Evolutionary conservation across 495 filamentous ascomycete genomes (phyloP).

Genomic region (Pyronema omphalodes): DNA sequence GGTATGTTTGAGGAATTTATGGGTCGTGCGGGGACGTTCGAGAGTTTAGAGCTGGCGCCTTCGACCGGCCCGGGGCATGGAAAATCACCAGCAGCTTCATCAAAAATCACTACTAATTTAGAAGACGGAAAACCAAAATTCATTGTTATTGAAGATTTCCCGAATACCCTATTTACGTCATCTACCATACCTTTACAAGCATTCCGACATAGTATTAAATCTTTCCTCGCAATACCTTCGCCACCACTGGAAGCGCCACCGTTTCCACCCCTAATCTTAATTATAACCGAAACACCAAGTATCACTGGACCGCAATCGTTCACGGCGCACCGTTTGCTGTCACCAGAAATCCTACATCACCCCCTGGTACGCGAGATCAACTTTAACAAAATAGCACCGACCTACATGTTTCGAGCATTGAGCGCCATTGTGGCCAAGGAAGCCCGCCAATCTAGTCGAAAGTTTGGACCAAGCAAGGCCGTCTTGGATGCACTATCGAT

Average conservation of each 20-base stretch:
- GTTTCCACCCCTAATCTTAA: constrained; percentile 62
- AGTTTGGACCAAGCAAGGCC: constrained; percentile 40
- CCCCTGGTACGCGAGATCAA: constrained; percentile 58
- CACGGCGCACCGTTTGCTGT: constrained; percentile 72
- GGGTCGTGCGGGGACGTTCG: constrained; percentile 55
- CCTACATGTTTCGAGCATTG: constrained; percentile 67
- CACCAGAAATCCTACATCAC: constrained; percentile 64
- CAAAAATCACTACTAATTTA: constrained; percentile 20
- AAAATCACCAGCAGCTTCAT: constrained; percentile 16
- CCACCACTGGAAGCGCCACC: constrained; percentile 9
- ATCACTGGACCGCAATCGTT: constrained; percentile 50
- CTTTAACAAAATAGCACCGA: constrained; percentile 81
- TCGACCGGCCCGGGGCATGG: constrained; percentile 13
- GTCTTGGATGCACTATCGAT: constrained; percentile 60
- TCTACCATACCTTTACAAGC: constrained; percentile 47
- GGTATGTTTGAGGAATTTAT: constrained; percentile 85
- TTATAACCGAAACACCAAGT: constrained; percentile 60
- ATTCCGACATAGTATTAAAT: constrained; percentile 51
- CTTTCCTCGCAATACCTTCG: constrained; percentile 16
- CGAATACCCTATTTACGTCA: constrained; percentile 49
- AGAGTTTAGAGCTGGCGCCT: constrained; percentile 46
- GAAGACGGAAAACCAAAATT: constrained; percentile 31
- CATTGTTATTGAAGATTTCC: constrained; percentile 88
- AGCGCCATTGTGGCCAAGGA: constrained; percentile 65
- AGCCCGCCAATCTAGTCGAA: constrained; percentile 46